phyloP scores from a whole-genome alignment of 495 filamentous ascomycete species.

The Annulohypoxylon bovei region DNA sequence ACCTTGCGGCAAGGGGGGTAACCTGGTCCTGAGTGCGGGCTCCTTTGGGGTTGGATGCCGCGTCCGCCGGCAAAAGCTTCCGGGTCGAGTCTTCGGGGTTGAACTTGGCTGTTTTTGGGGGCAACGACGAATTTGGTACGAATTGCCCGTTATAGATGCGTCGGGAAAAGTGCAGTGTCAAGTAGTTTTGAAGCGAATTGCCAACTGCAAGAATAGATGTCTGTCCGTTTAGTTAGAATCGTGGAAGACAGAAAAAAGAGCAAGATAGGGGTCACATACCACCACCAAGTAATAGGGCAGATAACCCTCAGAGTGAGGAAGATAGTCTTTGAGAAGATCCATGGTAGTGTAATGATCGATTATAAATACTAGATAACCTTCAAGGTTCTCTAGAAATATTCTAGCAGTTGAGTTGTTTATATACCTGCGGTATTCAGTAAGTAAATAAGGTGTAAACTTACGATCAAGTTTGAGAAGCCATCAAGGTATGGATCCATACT shows the following conservation, averaged over 20 bases:
- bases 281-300: constrained; percentile 60
- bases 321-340: constrained; percentile 50
- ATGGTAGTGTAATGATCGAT: constrained; percentile 33
- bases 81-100: constrained; percentile 57
- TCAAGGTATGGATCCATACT: neutral
- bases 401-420: neutral
- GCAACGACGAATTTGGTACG: constrained; percentile 53
- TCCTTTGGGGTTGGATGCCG: constrained; percentile 54
- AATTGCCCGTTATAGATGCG: constrained; percentile 75
- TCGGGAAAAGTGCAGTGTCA: constrained; percentile 74
- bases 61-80: constrained; percentile 56
- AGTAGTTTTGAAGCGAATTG: constrained; percentile 85
- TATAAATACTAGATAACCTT: neutral
- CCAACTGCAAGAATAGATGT: constrained; percentile 78
- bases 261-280: constrained; percentile 46
- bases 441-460: no score
- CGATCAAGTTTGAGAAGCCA: constrained; percentile 1
- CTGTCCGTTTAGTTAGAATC: constrained; percentile 51
- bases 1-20: constrained; percentile 78
- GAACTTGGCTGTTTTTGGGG: constrained; percentile 44
- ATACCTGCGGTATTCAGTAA: no score
- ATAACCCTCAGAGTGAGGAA: constrained; percentile 56
- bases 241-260: neutral
- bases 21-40: constrained; percentile 63
- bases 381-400: neutral